Base-by-base conservation (phyloP, 345 rosid genomes). In the Euclidium syriacum region DNA sequence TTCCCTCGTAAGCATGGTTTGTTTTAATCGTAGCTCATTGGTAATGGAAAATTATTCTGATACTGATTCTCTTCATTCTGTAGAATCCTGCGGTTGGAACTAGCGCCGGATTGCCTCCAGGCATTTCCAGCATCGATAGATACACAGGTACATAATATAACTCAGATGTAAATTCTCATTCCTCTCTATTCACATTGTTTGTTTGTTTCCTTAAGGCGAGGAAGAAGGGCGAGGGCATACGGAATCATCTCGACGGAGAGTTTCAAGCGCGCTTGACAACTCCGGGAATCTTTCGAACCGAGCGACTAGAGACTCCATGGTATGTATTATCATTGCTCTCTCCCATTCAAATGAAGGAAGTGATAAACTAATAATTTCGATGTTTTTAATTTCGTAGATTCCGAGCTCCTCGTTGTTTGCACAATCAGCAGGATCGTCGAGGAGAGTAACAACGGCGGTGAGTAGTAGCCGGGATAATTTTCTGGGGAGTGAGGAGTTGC, bases 51-150 rank as follows among this genome's bases (percentile, higher is more conserved):
- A 15, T 57, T 25, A n/a, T n/a, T 32, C 48, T 57, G 18, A 67
- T 20, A n/a, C n/a, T 6, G 32, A 25, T 26, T 36, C 58, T 67
- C 64, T 38, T 38, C 50, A n/a, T 67, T 7, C 30, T 17, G 17
- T 53, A 85, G 92, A 87, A 76, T 52, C 69, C 78, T 56, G 79
- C 77, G 32, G 87, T 73, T 61, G 98, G 95, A 67, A 85, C 91
- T 23, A 88, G 91, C 64, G 78, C 91, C 8, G 85, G 84, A 14
- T 62, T 79, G 64, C 88, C 86, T 18, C 78, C 85, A 1, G 68
- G 68, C 22, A 40, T 79, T 60, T 80, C 74, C 23, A 78, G 67
- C 76, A 65, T 73, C 22, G 91, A 82, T 68, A 83, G 80, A 68
- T 79, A 76, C 65, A 20, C 84, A 61, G 95, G 96, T 88, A 74